Evolutionary conservation across 805 yeast species (phyloP), one percentile per base, ranked within the genome.

Genomic region (Ogataea naganishii): DNA sequence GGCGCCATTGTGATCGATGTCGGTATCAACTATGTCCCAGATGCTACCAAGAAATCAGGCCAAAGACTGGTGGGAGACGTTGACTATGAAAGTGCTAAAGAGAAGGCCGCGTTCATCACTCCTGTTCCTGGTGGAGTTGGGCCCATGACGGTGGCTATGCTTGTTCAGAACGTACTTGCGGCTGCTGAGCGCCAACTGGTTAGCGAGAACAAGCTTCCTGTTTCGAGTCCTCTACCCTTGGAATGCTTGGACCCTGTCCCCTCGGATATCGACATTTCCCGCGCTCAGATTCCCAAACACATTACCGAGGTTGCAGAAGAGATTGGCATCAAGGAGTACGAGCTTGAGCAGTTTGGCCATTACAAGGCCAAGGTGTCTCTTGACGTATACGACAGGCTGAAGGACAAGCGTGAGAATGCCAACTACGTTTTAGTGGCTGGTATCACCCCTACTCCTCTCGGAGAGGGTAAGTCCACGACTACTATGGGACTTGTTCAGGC

Each of bases 121-220:
- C 94, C 94, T 7, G 94, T 82, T 35, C 94, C 94, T 30, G 94
- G 94, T 52, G 94, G 94, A 41, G 94, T 82, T 40, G 94, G 94
- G 30, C 94, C 94, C 49, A 82, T 82, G 94, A 82, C 94, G 10
- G 89, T 82, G 26, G 92, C 92, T 17, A 77, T 78, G 74, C 62
- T 82, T 33, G 71, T 80, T 53, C 75, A 74, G 40, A 82, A 82
- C 51, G 86, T 81, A 18, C 60, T 75, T 22, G 57, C 64, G 32
- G 80, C 88, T 30, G 88, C 92, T 23, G 67, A 75, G 51, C 62
- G 65, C 37, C 56, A 52, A 30, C 29, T 43, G 5, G 35, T 27
- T 9, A 30, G 34, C 18, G 42, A 38, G 10, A 34, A 47, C 20
- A 39, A 36, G 25, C 44, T 46, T 2, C 47, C 70, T 47, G 58